Evolutionary conservation across 495 filamentous ascomycete species (phyloP).

Genomic region (Chlorociboria aeruginascens): DNA sequence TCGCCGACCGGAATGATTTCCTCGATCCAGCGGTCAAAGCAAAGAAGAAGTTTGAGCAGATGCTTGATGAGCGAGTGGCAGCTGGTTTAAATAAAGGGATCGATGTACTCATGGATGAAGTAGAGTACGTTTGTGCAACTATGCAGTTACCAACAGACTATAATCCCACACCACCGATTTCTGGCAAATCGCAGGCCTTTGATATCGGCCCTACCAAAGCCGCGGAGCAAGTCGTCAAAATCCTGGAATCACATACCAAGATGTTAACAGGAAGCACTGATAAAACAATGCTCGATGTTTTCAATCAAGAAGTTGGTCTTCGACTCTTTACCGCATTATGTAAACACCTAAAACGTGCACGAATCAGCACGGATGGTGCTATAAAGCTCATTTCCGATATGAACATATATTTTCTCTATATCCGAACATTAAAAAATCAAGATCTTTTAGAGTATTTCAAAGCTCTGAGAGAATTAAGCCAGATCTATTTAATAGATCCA

Average conservation of each 20-base stretch:
- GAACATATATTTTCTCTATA: slow-evolving; percentile 83
- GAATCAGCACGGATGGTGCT: slow-evolving; percentile 80
- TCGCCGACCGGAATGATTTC: slow-evolving; percentile 90
- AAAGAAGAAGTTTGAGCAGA: slow-evolving; percentile 98
- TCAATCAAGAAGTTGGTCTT: slow-evolving; percentile 94
- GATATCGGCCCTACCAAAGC: slow-evolving; percentile 78
- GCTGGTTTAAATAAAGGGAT: slow-evolving; percentile 95
- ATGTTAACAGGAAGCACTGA: slow-evolving; percentile 91
- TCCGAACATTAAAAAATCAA: slow-evolving; percentile 67
- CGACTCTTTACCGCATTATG: slow-evolving; percentile 81
- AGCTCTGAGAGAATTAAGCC: slow-evolving; percentile 80
- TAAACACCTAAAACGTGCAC: slow-evolving; percentile 94
- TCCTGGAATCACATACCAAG: slow-evolving; percentile 75
- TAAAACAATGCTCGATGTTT: slow-evolving; percentile 95
- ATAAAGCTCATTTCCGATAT: slow-evolving; percentile 93
- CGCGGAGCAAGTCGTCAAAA: slow-evolving; percentile 66
- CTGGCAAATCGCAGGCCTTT: slow-evolving; percentile 30
- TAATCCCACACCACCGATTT: slow-evolving; percentile 44
- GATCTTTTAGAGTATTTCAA: slow-evolving; percentile 81
- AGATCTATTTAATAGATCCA: slow-evolving; percentile 89
- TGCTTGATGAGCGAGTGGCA: slow-evolving; percentile 94
- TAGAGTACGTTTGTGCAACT: slow-evolving; percentile 88
- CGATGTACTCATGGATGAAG: slow-evolving; percentile 95
- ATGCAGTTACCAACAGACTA: slow-evolving; percentile 81
- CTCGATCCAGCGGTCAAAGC: slow-evolving; percentile 80